Base-by-base conservation (phyloP, 108 stramenopile genomes). In the Nitzschia inconspicua region DNA sequence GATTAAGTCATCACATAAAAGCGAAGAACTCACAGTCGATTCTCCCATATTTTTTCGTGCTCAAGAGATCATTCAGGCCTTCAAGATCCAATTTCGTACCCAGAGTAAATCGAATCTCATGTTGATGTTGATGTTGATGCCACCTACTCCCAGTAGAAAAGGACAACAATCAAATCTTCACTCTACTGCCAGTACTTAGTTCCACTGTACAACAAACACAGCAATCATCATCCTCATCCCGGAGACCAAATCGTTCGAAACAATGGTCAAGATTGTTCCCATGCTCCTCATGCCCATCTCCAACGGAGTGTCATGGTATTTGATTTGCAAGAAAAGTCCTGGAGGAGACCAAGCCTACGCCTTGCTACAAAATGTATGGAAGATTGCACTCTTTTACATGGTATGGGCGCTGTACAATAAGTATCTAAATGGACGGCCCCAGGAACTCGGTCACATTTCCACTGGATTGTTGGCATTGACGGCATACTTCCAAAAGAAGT, bases 321-420 rank as follows among this genome's bases (percentile, higher is more conserved):
- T 32, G 7, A 14, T 57, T 1, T 19, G 13, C 20, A 52, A 22
- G 8, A 27, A 25, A 9, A 52, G 23, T 27, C 51, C 10, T 27
- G 16, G 10, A 27, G 51, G 8, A 25, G n/a, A 32, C 24, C 13
- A 14, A 16, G 42, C 9, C 52, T 13, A 54, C 29, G 32, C 14
- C 11, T 54, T 54, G 29, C 0, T 54, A 9, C 27, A 30, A 0
- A 1, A 19, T 11, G 60, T 61, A 10, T 61, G 60, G 60, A 61
- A 61, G 31, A 32, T 61, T 30, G 44, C 64, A 25, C 8, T 40
- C 5, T 65, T 65, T 31, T 65, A 65, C 22, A 40, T 39, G 8
- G 26, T 54, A 3, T 65, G 64, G 64, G 64, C 64, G 2, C 37
- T 65, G 13, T 55, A 54, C 43, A 65, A 65, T 28, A 39, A 32